phyloP scores from a whole-genome alignment of 352 stramenopile species.

The Phytophthora tubulina region DNA sequence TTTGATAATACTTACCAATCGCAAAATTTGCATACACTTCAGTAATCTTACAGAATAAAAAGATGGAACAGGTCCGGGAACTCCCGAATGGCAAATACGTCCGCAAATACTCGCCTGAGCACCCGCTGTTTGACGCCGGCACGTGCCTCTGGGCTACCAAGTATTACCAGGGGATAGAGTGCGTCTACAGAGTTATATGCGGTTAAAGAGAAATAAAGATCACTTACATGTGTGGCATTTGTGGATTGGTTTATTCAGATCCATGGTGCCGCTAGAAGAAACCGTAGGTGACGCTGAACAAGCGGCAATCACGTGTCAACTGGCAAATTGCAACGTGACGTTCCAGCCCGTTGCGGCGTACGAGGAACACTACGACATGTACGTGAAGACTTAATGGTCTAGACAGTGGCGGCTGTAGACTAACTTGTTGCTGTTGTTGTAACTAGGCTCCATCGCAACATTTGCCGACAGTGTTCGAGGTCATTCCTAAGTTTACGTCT shows the following conservation, averaged over 20 bases:
- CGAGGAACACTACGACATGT: slow-evolving; percentile 78
- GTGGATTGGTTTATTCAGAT: slow-evolving; percentile 25
- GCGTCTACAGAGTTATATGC: not conserved
- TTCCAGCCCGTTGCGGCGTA: slow-evolving; percentile 60
- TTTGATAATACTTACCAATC: no score
- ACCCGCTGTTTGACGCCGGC: slow-evolving; percentile 55
- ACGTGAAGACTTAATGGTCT: not conserved
- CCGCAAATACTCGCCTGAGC: slow-evolving; percentile 62
- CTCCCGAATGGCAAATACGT: slow-evolving; percentile 57
- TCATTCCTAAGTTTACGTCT: slow-evolving; percentile 64
- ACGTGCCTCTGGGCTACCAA: slow-evolving; percentile 53
- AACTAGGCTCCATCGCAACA: slow-evolving; percentile 45
- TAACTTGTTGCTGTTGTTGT: slow-evolving; percentile 1
- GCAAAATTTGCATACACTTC: no score
- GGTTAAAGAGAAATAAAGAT: not conserved
- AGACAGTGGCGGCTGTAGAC: not conserved
- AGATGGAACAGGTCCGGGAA: slow-evolving; percentile 46
- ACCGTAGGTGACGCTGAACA: not conserved
- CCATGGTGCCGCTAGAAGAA: slow-evolving; percentile 36
- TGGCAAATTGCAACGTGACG: slow-evolving; percentile 54
- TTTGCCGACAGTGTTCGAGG: slow-evolving; percentile 58
- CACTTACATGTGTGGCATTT: slow-evolving; percentile 8
- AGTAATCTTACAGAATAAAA: no score
- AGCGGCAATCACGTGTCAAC: slow-evolving; percentile 48
- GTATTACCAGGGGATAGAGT: slow-evolving; percentile 55